These are phyloP conservation scores for Sparassis latifolia DNA, from an alignment of 1,284 basidiomycete species.

Conservation along the genomic window DNA sequence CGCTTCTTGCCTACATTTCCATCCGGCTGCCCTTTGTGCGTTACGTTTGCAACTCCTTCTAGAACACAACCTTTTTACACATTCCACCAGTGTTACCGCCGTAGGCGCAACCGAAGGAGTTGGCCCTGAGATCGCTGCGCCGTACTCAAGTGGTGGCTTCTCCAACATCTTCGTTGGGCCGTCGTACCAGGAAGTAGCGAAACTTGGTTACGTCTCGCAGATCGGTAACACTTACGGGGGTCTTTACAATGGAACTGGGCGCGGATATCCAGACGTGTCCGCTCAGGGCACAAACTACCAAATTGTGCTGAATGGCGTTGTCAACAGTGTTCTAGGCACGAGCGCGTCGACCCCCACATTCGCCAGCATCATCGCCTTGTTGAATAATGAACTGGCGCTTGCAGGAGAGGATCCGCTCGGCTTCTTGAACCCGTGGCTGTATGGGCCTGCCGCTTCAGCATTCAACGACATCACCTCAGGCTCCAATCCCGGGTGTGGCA, in stretches of 20 bases:
- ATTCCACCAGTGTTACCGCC: slow-evolving; percentile 43
- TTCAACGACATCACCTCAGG: slow-evolving; percentile 17
- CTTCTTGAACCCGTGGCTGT: slow-evolving; percentile 43
- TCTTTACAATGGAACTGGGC: slow-evolving; percentile 22
- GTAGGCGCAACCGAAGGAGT: slow-evolving; percentile 51
- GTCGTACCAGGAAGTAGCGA: slow-evolving; percentile 32
- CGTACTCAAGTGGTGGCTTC: slow-evolving; percentile 42
- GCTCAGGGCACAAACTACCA: slow-evolving; percentile 23
- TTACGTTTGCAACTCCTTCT: slow-evolving; percentile 18
- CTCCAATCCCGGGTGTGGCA: slow-evolving; percentile 24
- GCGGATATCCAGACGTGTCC: slow-evolving; percentile 26
- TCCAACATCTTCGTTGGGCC: slow-evolving; percentile 37
- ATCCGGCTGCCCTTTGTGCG: slow-evolving; percentile 50
- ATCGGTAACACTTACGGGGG: slow-evolving; percentile 23
- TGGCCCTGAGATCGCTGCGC: slow-evolving; percentile 43
- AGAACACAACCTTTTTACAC: slow-evolving; percentile 13
- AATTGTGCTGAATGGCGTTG: slow-evolving; percentile 19
- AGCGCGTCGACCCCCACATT: slow-evolving; percentile 43
- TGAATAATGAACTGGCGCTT: slow-evolving; percentile 45
- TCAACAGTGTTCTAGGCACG: slow-evolving; percentile 42
- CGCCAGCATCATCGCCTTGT: slow-evolving; percentile 42
- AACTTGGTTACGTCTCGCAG: slow-evolving; percentile 24
- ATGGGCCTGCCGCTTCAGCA: slow-evolving; percentile 2
- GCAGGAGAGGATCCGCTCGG: slow-evolving; percentile 38
- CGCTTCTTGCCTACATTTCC: slow-evolving; percentile 68